A percentile compares a stretch with the other conserved stretches of the same genome.
phyloP scores from a whole-genome alignment of 768 basidiomycete species.

The Suillus lakei region DNA sequence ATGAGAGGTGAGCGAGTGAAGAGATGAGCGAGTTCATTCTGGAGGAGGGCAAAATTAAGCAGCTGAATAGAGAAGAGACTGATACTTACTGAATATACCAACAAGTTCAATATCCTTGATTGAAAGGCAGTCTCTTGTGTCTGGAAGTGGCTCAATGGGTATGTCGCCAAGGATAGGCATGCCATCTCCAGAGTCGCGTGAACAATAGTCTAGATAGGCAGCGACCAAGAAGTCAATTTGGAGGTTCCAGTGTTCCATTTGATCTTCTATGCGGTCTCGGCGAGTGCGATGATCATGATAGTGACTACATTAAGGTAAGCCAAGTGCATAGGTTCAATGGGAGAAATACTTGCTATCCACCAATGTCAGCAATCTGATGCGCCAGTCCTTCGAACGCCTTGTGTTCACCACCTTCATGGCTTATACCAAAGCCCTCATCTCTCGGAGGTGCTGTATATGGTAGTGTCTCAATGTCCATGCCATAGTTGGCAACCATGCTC shows the following conservation, averaged over 20 bases:
- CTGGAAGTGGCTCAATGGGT: too few relatives aligned
- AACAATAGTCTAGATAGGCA: conserved; percentile 1
- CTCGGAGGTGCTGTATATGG: conserved; percentile 1
- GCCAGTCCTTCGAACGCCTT: not conserved
- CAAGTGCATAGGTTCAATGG: not conserved
- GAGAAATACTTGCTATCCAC: not conserved
- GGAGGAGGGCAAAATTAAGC: too few relatives aligned
- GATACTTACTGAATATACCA: not conserved
- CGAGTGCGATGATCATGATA: not conserved
- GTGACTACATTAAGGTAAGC: not conserved
- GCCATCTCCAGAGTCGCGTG: not conserved
- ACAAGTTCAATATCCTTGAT: not conserved
- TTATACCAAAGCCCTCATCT: conserved; percentile 5
- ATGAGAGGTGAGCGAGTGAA: not conserved
- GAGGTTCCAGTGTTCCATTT: not conserved
- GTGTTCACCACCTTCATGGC: conserved; percentile 5
- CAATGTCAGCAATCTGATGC: not conserved
- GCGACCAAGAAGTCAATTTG: not conserved
- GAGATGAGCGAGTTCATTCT: not conserved
- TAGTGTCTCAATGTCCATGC: not conserved
- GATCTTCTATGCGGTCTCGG: not conserved
- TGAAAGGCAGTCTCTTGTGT: not conserved
- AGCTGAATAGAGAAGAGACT: not conserved
- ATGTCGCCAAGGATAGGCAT: too few relatives aligned
- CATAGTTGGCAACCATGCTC: not conserved